Evolutionary conservation across 768 basidiomycete species (phyloP).

Genomic region (Boletus subparvulus): DNA sequence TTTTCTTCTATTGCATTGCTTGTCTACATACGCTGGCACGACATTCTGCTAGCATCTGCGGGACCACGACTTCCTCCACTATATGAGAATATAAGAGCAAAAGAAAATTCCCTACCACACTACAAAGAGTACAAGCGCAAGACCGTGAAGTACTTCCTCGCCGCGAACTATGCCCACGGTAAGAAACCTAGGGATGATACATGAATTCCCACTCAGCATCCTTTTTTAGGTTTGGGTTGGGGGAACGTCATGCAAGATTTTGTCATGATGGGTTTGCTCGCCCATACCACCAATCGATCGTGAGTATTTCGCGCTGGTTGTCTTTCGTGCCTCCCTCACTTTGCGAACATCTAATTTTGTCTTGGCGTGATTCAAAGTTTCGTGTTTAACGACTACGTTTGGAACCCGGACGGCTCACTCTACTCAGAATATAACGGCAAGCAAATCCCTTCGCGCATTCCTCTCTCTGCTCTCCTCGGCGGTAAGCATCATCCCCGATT

Average conservation of each 20-base stretch:
- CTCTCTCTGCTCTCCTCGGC: slow-evolving; percentile 39
- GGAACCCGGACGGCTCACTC: slow-evolving; percentile 35
- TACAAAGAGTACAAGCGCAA: slow-evolving; percentile 38
- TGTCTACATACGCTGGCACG: slow-evolving; percentile 9
- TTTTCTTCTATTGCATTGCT: slow-evolving; percentile 12
- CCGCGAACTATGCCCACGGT: slow-evolving; percentile 48
- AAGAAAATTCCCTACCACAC: slow-evolving; percentile 43
- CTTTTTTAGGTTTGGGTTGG: slow-evolving; percentile 36
- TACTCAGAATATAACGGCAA: slow-evolving; percentile 40
- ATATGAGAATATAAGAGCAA: slow-evolving; percentile 38
- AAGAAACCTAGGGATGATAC: not conserved
- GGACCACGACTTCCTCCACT: slow-evolving; percentile 37
- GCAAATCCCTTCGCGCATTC: slow-evolving; percentile 40
- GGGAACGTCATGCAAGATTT: slow-evolving; percentile 44
- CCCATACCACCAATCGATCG: slow-evolving; percentile 37
- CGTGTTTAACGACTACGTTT: slow-evolving; percentile 46
- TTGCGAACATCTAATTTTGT: slow-evolving; percentile 3
- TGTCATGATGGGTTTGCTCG: slow-evolving; percentile 37
- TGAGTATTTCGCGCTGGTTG: slow-evolving; percentile 12
- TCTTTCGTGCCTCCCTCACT: not conserved
- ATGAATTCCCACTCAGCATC: not conserved
- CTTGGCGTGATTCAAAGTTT: slow-evolving; percentile 25
- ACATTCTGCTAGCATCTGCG: not conserved
- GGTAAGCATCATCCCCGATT: slow-evolving; percentile 25
- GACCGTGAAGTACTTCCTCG: slow-evolving; percentile 43